These are phyloP conservation scores for Scutellaria minor DNA, from an alignment of 257 asterid species.

Conservation along the genomic window DNA sequence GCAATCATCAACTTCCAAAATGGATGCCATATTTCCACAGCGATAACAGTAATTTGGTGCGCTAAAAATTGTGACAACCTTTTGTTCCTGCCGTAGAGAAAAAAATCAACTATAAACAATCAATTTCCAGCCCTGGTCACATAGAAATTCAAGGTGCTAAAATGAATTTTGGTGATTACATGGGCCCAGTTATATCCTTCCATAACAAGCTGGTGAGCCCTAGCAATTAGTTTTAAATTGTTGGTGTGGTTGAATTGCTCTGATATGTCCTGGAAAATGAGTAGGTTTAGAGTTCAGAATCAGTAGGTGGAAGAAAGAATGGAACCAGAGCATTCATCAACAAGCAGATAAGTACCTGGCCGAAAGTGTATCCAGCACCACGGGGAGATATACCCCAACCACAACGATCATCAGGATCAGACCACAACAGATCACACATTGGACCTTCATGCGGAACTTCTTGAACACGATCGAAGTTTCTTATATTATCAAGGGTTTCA, in stretches of 20 bases:
- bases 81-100: constrained; percentile 74
- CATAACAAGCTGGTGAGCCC: constrained; percentile 99
- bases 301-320: constrained; percentile 17
- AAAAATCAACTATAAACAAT: constrained; percentile 31
- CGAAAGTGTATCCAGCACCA: constrained; percentile 98
- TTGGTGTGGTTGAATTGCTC: constrained; percentile 96
- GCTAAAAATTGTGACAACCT: constrained; percentile 91
- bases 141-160: not conserved
- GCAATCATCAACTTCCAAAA: constrained; percentile 93
- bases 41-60: constrained; percentile 98
- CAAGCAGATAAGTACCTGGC: constrained; percentile 65
- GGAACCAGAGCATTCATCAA: constrained; percentile 21
- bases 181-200: constrained; percentile 99
- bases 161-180: constrained; percentile 47
- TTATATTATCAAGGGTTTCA: constrained; percentile 89
- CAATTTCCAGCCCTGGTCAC: constrained; percentile 2
- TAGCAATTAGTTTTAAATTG: constrained; percentile 80
- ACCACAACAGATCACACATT: constrained; percentile 96
- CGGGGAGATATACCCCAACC: constrained; percentile 99
- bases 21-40: constrained; percentile 97
- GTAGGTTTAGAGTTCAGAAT: constrained; percentile 21
- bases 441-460: constrained; percentile 99
- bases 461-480: constrained; percentile 97
- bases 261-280: constrained; percentile 74
- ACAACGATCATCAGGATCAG: constrained; percentile 98